phyloP scores from a whole-genome alignment of 2,329 filamentous ascomycete species.

The Talaromyces sp. region DNA sequence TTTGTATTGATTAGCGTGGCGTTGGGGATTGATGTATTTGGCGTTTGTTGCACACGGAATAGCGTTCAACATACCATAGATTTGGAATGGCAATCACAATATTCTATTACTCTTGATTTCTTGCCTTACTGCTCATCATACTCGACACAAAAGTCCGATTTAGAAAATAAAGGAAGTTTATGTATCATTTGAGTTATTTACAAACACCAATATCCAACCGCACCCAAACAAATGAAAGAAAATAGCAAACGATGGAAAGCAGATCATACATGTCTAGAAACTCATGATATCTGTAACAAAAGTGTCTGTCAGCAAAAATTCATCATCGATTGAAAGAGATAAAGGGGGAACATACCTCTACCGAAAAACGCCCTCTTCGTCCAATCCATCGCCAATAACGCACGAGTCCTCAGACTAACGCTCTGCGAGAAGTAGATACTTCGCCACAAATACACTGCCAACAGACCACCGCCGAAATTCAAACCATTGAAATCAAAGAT shows the following conservation, averaged over 20 bases:
- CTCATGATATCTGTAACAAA: constrained; percentile 52
- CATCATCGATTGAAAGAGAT: neutral
- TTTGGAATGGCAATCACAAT: neutral
- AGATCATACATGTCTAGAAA: constrained; percentile 38
- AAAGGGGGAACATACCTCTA: constrained; percentile 64
- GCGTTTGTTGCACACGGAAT: constrained; percentile 11
- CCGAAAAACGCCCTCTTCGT: constrained; percentile 94
- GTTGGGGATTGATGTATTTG: constrained; percentile 21
- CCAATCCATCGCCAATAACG: constrained; percentile 97
- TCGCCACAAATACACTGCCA: constrained; percentile 95
- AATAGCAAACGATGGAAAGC: neutral
- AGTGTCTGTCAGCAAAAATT: constrained; percentile 5
- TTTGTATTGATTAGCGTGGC: constrained; percentile 23
- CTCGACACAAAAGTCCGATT: no score
- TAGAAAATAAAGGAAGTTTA: neutral
- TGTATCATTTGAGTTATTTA: neutral
- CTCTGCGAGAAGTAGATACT: constrained; percentile 97
- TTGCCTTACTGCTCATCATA: neutral
- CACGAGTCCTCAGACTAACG: constrained; percentile 84
- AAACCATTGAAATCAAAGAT: constrained; percentile 86
- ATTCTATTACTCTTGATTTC: neutral
- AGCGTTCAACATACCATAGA: neutral
- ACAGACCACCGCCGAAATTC: constrained; percentile 75
- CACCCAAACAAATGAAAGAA: constrained; percentile 7
- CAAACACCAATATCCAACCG: neutral